Base-by-base conservation (phyloP, 257 asterid species). In the Cinchona pubescens region DNA sequence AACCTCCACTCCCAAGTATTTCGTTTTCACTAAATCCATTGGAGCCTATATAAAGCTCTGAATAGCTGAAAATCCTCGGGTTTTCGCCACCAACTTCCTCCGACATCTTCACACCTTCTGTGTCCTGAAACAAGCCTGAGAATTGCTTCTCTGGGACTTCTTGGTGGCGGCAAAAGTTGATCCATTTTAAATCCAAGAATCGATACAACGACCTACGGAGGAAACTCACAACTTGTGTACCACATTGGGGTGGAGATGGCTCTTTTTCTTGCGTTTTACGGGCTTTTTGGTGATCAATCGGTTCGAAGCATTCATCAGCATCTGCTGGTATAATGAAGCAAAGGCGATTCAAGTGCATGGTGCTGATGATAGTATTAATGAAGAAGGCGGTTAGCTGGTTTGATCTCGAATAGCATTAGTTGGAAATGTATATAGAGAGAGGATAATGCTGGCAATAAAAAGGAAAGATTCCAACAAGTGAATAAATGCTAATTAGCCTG, bases 1-100 rank as follows among this genome's bases (percentile, higher is more conserved):
- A 94, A 0, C 98, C 99, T 2, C 99, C 99, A 76, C 94, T 88
- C 2, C 99, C 99, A 25, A 94, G 88, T 9, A 92, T 43, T 67
- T 84, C 85, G 5, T 81, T 76, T 30, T 82, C 80, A 65, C 81
- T 78, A 75, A 94, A 94, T 4, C 96, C 99, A 18, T 86, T 85
- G 0, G 97, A 87, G 72, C 92, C 99, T 11, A 94, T 78, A 77
- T 86, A 95, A 3, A 95, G 92, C 91, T 95, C 99, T 2, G 98
- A 82, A 71, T 89, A 95, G 87, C 96, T 88, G 77, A 92, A 95
- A 1, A 87, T 86, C 70, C 98, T 88, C 6, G 97, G 94, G 30
- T 91, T 92, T 68, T 88, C 89, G 1, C 86, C 75, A 7, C 87
- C 85, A 4, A 76, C 51, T 37, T 84, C 85, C 11, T 79, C 94